Conservation (phyloP, 371 early-diverging fungal genomes). For the Mucor lusitanicus region DNA sequence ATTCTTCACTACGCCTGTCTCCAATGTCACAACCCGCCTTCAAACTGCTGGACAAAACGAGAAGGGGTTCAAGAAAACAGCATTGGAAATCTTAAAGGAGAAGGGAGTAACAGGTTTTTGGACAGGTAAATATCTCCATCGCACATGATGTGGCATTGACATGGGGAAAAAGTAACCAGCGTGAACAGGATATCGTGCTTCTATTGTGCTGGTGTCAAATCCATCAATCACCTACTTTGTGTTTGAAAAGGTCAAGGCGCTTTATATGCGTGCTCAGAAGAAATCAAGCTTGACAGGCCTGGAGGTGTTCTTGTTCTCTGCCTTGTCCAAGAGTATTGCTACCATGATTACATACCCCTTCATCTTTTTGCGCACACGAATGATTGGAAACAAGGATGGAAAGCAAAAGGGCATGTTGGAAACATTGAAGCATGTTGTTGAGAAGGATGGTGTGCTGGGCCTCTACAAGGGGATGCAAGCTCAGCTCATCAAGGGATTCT, state of each 20-base stretch:
- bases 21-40: constrained; percentile 57
- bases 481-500: constrained; percentile 66
- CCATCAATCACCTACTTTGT: constrained; percentile 67
- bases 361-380: constrained; percentile 57
- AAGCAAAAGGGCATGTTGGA: constrained; percentile 41
- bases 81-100: constrained; percentile 42
- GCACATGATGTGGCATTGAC: not conserved
- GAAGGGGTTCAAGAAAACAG: constrained; percentile 23
- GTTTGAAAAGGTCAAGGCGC: constrained; percentile 56
- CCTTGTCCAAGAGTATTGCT: constrained; percentile 57
- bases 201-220: constrained; percentile 58
- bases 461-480: constrained; percentile 60
- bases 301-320: constrained; percentile 61
- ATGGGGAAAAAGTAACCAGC: not conserved
- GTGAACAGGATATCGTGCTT: constrained; percentile 55
- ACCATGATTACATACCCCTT: constrained; percentile 64
- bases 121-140: constrained; percentile 38
- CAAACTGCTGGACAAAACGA: constrained; percentile 49
- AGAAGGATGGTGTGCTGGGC: constrained; percentile 49
- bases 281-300: constrained; percentile 40
- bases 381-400: constrained; percentile 27
- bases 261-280: constrained; percentile 32
- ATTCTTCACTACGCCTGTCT: constrained; percentile 61
- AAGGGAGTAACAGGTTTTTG: constrained; percentile 60
- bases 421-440: constrained; percentile 43